Conservation (phyloP, 1,139 yeast genomes). For the Geotrichum phurueaensis region DNA sequence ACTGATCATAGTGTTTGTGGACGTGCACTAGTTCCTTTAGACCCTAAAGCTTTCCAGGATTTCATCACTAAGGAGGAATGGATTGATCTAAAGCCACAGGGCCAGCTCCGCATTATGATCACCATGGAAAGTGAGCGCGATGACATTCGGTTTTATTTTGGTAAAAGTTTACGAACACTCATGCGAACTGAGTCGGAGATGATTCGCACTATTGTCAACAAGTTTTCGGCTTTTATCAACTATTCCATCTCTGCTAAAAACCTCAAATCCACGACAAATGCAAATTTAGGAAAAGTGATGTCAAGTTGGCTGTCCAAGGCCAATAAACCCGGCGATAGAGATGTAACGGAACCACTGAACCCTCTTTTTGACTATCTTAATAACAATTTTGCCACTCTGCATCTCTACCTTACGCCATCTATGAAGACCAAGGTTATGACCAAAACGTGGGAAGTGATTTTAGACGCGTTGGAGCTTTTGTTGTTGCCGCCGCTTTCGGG, state of each 20-base stretch:
- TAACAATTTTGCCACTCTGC: slow-evolving; percentile 60
- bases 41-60: slow-evolving; percentile 58
- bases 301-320: slow-evolving; percentile 48
- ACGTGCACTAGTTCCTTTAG: slow-evolving; percentile 54
- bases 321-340: slow-evolving; percentile 40
- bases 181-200: slow-evolving; percentile 58
- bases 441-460: slow-evolving; percentile 67
- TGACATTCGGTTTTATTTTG: slow-evolving; percentile 74
- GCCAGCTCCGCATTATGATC: slow-evolving; percentile 55
- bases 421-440: slow-evolving; percentile 63
- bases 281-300: slow-evolving; percentile 38
- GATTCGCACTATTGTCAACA: slow-evolving; percentile 60
- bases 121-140: slow-evolving; percentile 73
- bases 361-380: slow-evolving; percentile 75
- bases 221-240: slow-evolving; percentile 45
- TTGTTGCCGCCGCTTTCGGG: slow-evolving; percentile 66
- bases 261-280: slow-evolving; percentile 27
- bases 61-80: slow-evolving; percentile 58
- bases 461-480: slow-evolving; percentile 58
- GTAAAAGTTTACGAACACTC: slow-evolving; percentile 64
- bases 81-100: slow-evolving; percentile 64
- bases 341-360: slow-evolving; percentile 60
- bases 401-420: slow-evolving; percentile 54
- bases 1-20: slow-evolving; percentile 67
- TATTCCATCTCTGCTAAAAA: slow-evolving; percentile 40